Conservation (phyloP, 2,329 filamentous ascomycete genomes). For the Huntiella abstrusa region DNA sequence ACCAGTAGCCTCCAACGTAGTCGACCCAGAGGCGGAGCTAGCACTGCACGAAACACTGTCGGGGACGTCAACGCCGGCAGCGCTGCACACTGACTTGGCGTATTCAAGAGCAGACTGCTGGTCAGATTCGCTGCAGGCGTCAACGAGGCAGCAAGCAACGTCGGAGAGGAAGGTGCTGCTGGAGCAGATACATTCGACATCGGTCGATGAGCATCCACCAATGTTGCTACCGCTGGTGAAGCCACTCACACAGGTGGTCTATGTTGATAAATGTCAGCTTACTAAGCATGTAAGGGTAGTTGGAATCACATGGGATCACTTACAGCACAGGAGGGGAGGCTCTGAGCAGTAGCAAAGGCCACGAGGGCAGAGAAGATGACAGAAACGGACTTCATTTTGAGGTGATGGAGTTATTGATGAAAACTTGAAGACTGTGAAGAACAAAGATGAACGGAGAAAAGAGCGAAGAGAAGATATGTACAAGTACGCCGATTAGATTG, state of each 20-base stretch:
- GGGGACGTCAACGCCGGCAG: constrained; percentile 20
- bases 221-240: constrained; percentile 19
- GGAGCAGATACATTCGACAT: constrained; percentile 24
- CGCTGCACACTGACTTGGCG: constrained; percentile 22
- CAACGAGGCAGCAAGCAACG: constrained; percentile 25
- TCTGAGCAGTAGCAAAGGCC: constrained; percentile 18
- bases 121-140: constrained; percentile 18
- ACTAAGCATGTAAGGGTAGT: not conserved
- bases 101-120: constrained; percentile 20
- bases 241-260: constrained; percentile 19
- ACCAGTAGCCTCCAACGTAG: not conserved
- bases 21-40: not conserved
- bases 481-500: not conserved
- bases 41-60: constrained; percentile 20
- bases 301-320: constrained; percentile 12
- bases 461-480: not conserved
- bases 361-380: constrained; percentile 16
- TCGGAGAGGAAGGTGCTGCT: constrained; percentile 22
- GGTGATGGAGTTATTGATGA: not conserved
- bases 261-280: not conserved
- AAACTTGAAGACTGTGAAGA: not conserved
- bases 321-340: constrained; percentile 23
- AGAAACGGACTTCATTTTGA: constrained; percentile 21
- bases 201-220: constrained; percentile 21
- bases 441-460: constrained; percentile 2